A percentile compares a stretch with the other conserved stretches of the same genome.
Evolutionary conservation across 2,329 filamentous ascomycete genomes (phyloP).

Genomic region (Alternaria conjuncta): DNA sequence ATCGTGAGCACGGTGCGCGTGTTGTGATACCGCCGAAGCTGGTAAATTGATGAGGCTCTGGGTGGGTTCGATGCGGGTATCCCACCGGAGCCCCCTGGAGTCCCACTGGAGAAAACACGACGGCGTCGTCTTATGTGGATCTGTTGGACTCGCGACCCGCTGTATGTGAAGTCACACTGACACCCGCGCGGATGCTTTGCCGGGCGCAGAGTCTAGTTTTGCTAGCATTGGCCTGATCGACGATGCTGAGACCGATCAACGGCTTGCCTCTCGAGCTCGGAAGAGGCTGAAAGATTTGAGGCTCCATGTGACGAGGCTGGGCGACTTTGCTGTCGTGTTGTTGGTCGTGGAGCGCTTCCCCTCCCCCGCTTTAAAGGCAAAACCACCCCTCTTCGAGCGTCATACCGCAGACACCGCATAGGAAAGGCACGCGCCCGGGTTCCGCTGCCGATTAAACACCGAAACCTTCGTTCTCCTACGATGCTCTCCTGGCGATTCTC

Average conservation of each 20-base stretch:
- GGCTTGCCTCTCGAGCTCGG: conserved; percentile 23
- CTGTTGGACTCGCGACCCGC: conserved; percentile 27
- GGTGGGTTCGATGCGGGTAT: conserved; percentile 15
- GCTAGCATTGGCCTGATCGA: conserved; percentile 18
- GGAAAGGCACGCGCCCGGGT: conserved; percentile 21
- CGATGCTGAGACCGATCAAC: conserved; percentile 17
- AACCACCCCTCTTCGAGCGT: conserved; percentile 32
- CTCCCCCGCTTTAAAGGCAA: conserved; percentile 34
- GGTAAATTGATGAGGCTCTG: conserved; percentile 12
- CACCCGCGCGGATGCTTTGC: conserved; percentile 26
- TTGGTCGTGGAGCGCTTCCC: conserved; percentile 20
- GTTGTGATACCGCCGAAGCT: not conserved
- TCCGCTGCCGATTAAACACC: conserved; percentile 32
- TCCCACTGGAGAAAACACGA: conserved; percentile 13
- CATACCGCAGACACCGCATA: conserved; percentile 29
- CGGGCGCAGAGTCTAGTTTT: conserved; percentile 14
- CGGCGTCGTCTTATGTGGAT: conserved; percentile 18
- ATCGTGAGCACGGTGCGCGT: conserved; percentile 2
- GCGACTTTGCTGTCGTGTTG: conserved; percentile 17
- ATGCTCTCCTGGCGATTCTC: conserved; percentile 24
- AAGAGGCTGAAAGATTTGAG: conserved; percentile 33
- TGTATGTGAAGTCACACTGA: conserved; percentile 33
- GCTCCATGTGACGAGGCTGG: conserved; percentile 31
- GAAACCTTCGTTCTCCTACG: conserved; percentile 22
- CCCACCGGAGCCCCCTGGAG: conserved; percentile 10